These are phyloP conservation scores for Umbelopsis ramanniana DNA, from an alignment of 192 early-diverging fungal species.

Conservation along the genomic window DNA sequence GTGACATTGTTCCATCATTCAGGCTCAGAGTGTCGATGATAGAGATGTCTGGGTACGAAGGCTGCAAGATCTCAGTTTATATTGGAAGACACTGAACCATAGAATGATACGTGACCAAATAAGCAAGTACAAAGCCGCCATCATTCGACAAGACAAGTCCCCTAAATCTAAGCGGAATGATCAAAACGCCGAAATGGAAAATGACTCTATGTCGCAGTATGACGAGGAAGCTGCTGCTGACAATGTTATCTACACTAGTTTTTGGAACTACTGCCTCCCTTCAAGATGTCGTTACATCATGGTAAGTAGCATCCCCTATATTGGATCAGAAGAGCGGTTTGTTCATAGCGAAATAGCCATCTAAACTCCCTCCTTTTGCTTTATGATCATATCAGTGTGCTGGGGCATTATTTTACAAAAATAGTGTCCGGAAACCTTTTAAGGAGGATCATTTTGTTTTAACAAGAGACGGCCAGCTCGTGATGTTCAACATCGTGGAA, in stretches of 20 bases:
- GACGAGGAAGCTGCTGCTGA: not conserved
- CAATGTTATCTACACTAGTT: not conserved
- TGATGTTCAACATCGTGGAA: not conserved
- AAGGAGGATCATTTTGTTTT: not conserved
- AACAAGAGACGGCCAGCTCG: constrained; percentile 1
- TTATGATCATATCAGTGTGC: not conserved
- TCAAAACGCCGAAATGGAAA: not conserved
- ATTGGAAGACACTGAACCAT: constrained; percentile 7
- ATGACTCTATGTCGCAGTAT: not conserved
- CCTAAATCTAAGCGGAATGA: not conserved
- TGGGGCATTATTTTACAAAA: not conserved
- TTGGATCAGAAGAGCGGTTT: not conserved
- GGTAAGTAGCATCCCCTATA: not conserved
- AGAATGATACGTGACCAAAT: not conserved
- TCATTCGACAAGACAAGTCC: not conserved
- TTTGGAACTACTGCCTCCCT: not conserved
- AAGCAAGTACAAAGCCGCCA: not conserved
- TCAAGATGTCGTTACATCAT: not conserved
- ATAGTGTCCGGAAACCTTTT: not conserved
- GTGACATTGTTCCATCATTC: not conserved
- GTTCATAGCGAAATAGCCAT: too few relatives aligned
- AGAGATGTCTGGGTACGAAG: not conserved
- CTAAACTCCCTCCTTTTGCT: not conserved
- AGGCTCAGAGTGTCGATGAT: not conserved
- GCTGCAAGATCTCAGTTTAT: not conserved